Conservation (phyloP, 1,139 yeast genomes). For the Debaryomyces sp. region DNA sequence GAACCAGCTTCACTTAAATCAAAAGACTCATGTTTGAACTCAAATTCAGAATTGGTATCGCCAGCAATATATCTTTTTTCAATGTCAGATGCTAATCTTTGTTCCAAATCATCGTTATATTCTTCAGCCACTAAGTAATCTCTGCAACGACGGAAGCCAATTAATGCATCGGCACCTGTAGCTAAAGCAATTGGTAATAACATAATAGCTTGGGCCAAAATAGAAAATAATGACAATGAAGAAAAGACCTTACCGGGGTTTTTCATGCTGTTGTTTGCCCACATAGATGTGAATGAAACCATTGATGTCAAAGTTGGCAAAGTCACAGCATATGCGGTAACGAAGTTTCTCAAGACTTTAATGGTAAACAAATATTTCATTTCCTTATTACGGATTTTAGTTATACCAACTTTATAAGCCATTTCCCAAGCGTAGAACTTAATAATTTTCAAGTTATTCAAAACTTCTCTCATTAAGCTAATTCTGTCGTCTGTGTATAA, state of each 20-base stretch:
- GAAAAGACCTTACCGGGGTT: constrained; percentile 51
- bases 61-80: constrained; percentile 23
- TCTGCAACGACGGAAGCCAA: constrained; percentile 52
- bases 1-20: constrained; percentile 10
- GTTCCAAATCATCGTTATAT: constrained; percentile 25
- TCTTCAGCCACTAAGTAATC: constrained; percentile 47
- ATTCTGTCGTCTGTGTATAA: constrained; percentile 46
- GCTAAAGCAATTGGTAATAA: constrained; percentile 58
- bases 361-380: constrained; percentile 47
- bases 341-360: constrained; percentile 46
- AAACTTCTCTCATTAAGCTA: constrained; percentile 47
- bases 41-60: constrained; percentile 20
- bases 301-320: constrained; percentile 44
- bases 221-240: constrained; percentile 53
- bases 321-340: constrained; percentile 51
- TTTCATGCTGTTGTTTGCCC: constrained; percentile 39
- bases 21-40: constrained; percentile 14
- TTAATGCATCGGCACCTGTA: constrained; percentile 55
- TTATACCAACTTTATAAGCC: constrained; percentile 42
- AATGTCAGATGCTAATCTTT: constrained; percentile 16
- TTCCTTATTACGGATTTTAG: constrained; percentile 39
- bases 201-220: constrained; percentile 54
- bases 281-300: constrained; percentile 47
- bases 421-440: constrained; percentile 53
- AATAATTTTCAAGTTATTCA: constrained; percentile 44